Conservation (phyloP, 2,329 filamentous ascomycete species). For the Colletotrichum sp. region DNA sequence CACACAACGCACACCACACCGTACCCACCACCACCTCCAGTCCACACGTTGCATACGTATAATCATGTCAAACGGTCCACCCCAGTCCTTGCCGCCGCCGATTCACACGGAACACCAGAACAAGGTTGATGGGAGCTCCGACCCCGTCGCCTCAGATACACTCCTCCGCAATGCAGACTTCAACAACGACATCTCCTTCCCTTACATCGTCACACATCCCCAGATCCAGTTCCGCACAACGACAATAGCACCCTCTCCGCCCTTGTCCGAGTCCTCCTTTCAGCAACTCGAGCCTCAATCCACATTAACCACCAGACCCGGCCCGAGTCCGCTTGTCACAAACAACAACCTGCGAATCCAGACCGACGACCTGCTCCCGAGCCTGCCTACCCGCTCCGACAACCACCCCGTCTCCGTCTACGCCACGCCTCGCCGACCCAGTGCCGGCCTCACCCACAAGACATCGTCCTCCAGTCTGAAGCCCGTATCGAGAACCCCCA, state of each 20-base stretch:
- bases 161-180: constrained; percentile 17
- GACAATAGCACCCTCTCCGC: constrained; percentile 43
- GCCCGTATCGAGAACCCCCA: constrained; percentile 64
- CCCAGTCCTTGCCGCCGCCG: constrained; percentile 15
- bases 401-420: constrained; percentile 32
- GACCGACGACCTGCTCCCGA: constrained; percentile 35
- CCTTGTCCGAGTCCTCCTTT: constrained; percentile 26
- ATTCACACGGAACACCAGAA: constrained; percentile 5
- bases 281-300: constrained; percentile 15
- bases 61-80: constrained; percentile 23
- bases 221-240: constrained; percentile 40
- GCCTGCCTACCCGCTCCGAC: constrained; percentile 30
- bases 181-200: constrained; percentile 21
- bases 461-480: constrained; percentile 51
- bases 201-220: constrained; percentile 21
- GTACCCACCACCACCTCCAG: constrained; percentile 9
- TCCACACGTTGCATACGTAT: constrained; percentile 10
- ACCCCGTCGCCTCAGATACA: constrained; percentile 19
- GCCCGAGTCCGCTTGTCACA: constrained; percentile 12
- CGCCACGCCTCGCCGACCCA: constrained; percentile 29
- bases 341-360: constrained; percentile 38
- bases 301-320: background rate
- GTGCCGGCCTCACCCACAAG: constrained; percentile 39
- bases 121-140: constrained; percentile 17
- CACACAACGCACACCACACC: background rate